phyloP scores from a whole-genome alignment of 306 rosid genomes.

The Sicyos baderoa region DNA sequence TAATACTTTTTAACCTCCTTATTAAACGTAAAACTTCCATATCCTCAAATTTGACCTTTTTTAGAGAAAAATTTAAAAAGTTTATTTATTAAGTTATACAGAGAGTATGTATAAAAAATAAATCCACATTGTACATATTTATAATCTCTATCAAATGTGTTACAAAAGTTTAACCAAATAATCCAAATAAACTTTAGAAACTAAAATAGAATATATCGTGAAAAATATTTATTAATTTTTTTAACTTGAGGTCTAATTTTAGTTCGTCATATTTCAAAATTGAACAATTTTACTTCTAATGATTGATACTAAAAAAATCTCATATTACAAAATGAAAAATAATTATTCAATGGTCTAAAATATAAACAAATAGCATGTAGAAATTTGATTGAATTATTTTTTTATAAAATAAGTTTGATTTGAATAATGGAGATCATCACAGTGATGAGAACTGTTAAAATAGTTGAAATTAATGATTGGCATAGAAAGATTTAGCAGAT shows the following conservation, averaged over 20 bases:
- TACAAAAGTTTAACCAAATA: not conserved
- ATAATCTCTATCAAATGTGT: not conserved
- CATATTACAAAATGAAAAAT: not conserved
- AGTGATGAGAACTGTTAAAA: not conserved
- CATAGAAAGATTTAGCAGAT: not conserved
- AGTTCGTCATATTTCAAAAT: too few relatives aligned
- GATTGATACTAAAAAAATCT: too few relatives aligned
- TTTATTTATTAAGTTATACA: too few relatives aligned
- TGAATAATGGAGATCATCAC: not conserved
- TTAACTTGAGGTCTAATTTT: too few relatives aligned
- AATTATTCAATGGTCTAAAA: not conserved
- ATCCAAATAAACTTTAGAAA: not conserved
- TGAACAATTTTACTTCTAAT: too few relatives aligned
- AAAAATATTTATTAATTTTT: too few relatives aligned
- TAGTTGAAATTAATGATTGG: slow-evolving; percentile 9
- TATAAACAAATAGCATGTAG: not conserved
- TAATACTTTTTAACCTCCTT: not conserved
- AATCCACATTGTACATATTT: too few relatives aligned
- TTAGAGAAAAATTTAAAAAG: too few relatives aligned
- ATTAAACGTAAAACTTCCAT: too few relatives aligned
- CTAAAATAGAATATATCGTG: not conserved
- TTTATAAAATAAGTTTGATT: not conserved
- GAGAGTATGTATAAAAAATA: too few relatives aligned
- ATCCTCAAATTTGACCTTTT: too few relatives aligned
- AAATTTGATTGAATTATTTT: not conserved